Conservation (phyloP, 2,329 filamentous ascomycete species). For the Clonostachys rhizophaga region DNA sequence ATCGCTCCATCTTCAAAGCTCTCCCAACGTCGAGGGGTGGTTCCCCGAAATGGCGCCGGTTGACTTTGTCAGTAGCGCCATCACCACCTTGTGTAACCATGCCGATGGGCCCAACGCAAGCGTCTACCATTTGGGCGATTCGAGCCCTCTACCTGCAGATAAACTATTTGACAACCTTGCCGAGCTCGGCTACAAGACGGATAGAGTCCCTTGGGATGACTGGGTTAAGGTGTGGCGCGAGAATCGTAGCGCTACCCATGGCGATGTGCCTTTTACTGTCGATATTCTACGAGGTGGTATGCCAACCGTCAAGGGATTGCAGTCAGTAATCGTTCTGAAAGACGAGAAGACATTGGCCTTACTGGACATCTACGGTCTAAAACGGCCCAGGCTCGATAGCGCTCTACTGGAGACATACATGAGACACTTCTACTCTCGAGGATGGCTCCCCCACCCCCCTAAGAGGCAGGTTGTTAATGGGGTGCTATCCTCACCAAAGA, state of each 20-base stretch:
- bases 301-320: slow-evolving; percentile 69
- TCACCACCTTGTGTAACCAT: slow-evolving; percentile 65
- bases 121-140: slow-evolving; percentile 72
- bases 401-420: slow-evolving; percentile 73
- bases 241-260: slow-evolving; percentile 61
- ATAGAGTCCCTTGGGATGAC: slow-evolving; percentile 63
- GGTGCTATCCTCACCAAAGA: slow-evolving; percentile 5
- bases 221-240: slow-evolving; percentile 73
- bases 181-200: slow-evolving; percentile 66
- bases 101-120: slow-evolving; percentile 59
- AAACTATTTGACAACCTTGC: slow-evolving; percentile 60
- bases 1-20: slow-evolving; percentile 67
- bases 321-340: slow-evolving; percentile 68
- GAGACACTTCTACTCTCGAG: slow-evolving; percentile 74
- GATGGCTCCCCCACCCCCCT: slow-evolving; percentile 67
- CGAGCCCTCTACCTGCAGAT: slow-evolving; percentile 62
- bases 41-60: slow-evolving; percentile 80
- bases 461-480: slow-evolving; percentile 31
- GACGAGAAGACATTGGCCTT: slow-evolving; percentile 63
- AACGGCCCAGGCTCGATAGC: slow-evolving; percentile 64
- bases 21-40: slow-evolving; percentile 70
- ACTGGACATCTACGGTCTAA: slow-evolving; percentile 44
- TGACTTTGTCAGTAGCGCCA: slow-evolving; percentile 73
- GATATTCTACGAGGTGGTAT: slow-evolving; percentile 78
- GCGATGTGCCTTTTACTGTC: slow-evolving; percentile 69